These are phyloP conservation scores for Cucurbitaria berberidis DNA, from an alignment of 2,329 filamentous ascomycete species.

Conservation along the genomic window DNA sequence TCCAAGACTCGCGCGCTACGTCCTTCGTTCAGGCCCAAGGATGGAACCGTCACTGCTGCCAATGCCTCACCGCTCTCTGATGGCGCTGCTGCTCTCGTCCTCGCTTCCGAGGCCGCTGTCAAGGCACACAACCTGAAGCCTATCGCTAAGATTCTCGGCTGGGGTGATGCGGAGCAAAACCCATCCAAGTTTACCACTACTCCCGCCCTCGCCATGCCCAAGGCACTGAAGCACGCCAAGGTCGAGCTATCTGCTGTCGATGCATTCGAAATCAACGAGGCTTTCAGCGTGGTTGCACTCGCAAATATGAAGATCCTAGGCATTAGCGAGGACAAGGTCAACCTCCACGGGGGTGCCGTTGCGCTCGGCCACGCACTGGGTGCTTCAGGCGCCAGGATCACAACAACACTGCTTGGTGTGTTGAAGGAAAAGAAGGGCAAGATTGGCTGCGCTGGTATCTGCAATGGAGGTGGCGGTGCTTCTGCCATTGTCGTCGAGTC, in stretches of 20 bases:
- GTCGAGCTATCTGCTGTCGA: conserved; percentile 79
- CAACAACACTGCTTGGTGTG: conserved; percentile 87
- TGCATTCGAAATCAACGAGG: conserved; percentile 99
- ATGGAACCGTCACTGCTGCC: conserved; percentile 90
- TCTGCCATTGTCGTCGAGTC: conserved; percentile 89
- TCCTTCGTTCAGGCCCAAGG: conserved; percentile 79
- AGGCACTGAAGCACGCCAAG: conserved; percentile 94
- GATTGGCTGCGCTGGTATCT: conserved; percentile 93
- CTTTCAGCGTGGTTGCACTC: conserved; percentile 94
- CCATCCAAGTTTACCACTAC: conserved; percentile 96
- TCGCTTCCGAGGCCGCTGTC: conserved; percentile 92
- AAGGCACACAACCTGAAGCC: conserved; percentile 91
- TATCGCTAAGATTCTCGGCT: conserved; percentile 94
- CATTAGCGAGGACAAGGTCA: conserved; percentile 84
- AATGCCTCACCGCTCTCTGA: conserved; percentile 97
- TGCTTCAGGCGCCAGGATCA: conserved; percentile 90
- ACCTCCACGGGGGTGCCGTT: conserved; percentile 92
- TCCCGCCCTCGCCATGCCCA: conserved; percentile 91
- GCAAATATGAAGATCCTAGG: conserved; percentile 93
- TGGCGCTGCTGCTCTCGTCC: conserved; percentile 87
- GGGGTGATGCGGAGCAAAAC: conserved; percentile 91
- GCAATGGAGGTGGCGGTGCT: conserved; percentile 96
- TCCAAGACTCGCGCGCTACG: conserved; percentile 62
- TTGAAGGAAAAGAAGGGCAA: conserved; percentile 90
- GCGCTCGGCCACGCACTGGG: conserved; percentile 95